A percentile compares a stretch with the other conserved stretches of the same genome.
Evolutionary conservation across 306 rosid genomes (phyloP).

Genomic region (Begonia peltatifolia): DNA sequence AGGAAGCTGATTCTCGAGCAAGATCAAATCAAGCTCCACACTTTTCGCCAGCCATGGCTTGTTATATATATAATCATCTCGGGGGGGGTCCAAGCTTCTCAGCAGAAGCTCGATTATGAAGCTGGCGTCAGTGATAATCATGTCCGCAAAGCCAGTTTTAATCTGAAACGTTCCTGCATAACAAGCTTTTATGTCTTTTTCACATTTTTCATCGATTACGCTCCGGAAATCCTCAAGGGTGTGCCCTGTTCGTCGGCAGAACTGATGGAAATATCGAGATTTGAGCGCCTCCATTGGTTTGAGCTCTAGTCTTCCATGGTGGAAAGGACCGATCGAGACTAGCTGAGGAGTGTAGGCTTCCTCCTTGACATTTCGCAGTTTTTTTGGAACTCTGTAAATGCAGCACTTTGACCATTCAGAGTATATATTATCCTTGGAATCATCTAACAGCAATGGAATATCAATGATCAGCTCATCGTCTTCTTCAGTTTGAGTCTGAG

Average conservation of each 20-base stretch:
- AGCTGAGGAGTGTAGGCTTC: slow-evolving; percentile 7
- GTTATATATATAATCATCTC: slow-evolving; percentile 17
- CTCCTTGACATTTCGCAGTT: neutral
- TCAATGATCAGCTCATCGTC: neutral
- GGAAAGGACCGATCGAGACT: slow-evolving; percentile 3
- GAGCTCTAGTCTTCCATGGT: neutral
- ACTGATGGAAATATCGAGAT: neutral
- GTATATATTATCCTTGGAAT: neutral
- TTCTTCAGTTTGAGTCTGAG: neutral
- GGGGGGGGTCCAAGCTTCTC: slow-evolving; percentile 2
- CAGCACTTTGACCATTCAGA: neutral
- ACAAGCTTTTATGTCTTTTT: slow-evolving; percentile 8
- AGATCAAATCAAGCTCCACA: slow-evolving; percentile 24
- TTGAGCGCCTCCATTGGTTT: neutral
- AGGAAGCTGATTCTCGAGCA: slow-evolving; percentile 47
- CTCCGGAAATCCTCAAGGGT: neutral
- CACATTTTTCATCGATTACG: neutral
- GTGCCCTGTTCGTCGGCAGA: neutral
- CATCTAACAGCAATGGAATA: neutral
- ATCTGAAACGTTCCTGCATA: slow-evolving; percentile 7
- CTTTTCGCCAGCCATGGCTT: slow-evolving; percentile 28
- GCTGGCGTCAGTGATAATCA: slow-evolving; percentile 10
- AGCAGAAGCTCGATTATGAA: slow-evolving; percentile 30
- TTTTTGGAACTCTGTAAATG: slow-evolving; percentile 1
- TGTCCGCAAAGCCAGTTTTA: neutral